Conservation (phyloP, 1,284 basidiomycete genomes). For the Golubevia sp. region DNA sequence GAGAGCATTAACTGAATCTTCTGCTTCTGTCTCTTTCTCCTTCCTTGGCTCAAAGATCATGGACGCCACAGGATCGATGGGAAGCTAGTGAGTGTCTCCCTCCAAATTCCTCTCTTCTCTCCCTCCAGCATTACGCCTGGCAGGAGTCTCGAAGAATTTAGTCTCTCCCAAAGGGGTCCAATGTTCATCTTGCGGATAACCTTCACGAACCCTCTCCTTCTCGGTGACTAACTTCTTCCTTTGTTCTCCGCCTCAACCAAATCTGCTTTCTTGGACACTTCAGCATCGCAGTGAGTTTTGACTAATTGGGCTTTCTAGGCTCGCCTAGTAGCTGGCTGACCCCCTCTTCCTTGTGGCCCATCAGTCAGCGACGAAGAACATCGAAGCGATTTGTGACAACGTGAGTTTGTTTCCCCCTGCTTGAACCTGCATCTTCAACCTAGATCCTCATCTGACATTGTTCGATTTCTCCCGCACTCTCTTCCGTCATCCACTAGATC, state of each 20-base stretch:
- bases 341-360: constrained; percentile 3
- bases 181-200: too few relatives aligned
- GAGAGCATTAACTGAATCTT: background rate
- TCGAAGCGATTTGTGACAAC: constrained; percentile 92
- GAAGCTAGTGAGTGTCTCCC: constrained; percentile 47
- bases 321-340: background rate
- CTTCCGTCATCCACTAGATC: constrained; percentile 64
- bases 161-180: too few relatives aligned
- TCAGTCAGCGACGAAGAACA: constrained; percentile 84
- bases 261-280: too few relatives aligned
- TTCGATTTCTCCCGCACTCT: background rate
- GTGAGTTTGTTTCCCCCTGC: constrained; percentile 6
- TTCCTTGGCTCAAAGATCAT: constrained; percentile 32
- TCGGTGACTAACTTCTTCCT: background rate
- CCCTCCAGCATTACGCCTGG: too few relatives aligned
- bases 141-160: too few relatives aligned
- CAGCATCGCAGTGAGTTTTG: constrained; percentile 16
- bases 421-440: background rate
- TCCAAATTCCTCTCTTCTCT: too few relatives aligned
- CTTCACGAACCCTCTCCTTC: too few relatives aligned
- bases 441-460: background rate
- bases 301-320: background rate
- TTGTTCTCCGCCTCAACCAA: background rate
- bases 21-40: too few relatives aligned
- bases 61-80: constrained; percentile 61